A percentile compares a stretch with the other conserved stretches of the same genome.
These are phyloP conservation scores for Ophiostoma pallidulum DNA, from an alignment of 2,329 filamentous ascomycete species.

Conservation along the genomic window DNA sequence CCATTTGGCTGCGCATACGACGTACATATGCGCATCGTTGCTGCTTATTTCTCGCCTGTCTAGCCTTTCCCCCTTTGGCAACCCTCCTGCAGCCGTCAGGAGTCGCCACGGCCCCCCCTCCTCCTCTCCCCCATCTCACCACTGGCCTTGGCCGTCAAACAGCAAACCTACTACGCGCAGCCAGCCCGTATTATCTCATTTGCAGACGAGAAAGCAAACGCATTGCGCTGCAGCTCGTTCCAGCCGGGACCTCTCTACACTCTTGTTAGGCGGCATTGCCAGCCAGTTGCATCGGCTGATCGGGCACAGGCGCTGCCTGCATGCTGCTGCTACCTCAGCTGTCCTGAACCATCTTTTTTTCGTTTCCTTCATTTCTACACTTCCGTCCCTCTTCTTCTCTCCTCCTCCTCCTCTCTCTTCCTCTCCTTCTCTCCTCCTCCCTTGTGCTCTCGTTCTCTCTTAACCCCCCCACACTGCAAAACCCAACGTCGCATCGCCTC, in stretches of 20 bases:
- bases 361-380: background rate
- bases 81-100: slow-evolving; percentile 9
- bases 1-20: background rate
- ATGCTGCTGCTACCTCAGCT: slow-evolving; percentile 2
- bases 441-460: background rate
- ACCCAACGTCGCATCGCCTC: background rate
- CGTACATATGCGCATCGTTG: slow-evolving; percentile 4
- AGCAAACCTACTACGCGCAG: background rate
- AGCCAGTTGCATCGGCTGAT: slow-evolving; percentile 4
- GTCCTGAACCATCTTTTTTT: background rate
- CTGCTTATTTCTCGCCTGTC: slow-evolving; percentile 3
- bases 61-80: slow-evolving; percentile 5
- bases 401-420: background rate
- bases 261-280: background rate
- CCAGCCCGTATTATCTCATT: too few species aligned
- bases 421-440: background rate
- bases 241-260: background rate
- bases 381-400: background rate
- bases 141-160: background rate
- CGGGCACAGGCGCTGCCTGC: background rate
- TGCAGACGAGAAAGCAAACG: background rate
- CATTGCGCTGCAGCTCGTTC: background rate
- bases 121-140: background rate
- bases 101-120: slow-evolving; percentile 4
- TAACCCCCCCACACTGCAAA: background rate